Conservation (phyloP, 129 eudicot species). For the Dittrichia graveolens region DNA sequence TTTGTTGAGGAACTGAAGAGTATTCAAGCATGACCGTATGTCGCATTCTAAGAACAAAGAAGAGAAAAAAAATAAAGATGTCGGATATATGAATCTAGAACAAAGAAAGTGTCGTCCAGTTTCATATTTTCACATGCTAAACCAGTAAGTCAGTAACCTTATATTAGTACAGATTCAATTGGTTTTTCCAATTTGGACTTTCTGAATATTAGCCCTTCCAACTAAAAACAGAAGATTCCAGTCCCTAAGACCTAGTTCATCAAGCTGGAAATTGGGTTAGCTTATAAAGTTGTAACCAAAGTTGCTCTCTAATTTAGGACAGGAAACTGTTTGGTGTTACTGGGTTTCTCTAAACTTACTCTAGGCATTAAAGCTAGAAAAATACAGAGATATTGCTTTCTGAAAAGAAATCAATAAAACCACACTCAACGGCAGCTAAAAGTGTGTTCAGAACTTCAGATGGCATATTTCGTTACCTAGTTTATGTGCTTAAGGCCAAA, state of each 20-base stretch:
- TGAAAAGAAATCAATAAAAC: not conserved
- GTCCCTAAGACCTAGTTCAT: conserved; percentile 2
- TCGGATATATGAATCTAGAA: conserved; percentile 22
- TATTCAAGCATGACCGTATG: conserved; percentile 90
- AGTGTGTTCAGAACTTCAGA: conserved; percentile 1
- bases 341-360: not conserved
- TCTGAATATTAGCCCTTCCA: not conserved
- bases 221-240: not conserved
- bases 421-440: not conserved
- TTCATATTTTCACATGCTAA: not conserved
- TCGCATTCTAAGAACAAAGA: conserved; percentile 67
- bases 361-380: not conserved
- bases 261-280: not conserved
- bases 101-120: not conserved
- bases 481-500: conserved; percentile 6
- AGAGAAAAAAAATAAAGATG: not conserved
- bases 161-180: not conserved
- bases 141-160: not conserved
- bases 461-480: not conserved
- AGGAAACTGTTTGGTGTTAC: not conserved
- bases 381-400: not conserved
- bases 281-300: not conserved
- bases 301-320: too few relatives aligned
- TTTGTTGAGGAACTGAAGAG: conserved; percentile 95
- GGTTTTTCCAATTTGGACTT: not conserved